Evolutionary conservation across 495 filamentous ascomycete genomes (phyloP), one percentile per base, ranked within the genome.

Genomic region (Penicillium daleae): DNA sequence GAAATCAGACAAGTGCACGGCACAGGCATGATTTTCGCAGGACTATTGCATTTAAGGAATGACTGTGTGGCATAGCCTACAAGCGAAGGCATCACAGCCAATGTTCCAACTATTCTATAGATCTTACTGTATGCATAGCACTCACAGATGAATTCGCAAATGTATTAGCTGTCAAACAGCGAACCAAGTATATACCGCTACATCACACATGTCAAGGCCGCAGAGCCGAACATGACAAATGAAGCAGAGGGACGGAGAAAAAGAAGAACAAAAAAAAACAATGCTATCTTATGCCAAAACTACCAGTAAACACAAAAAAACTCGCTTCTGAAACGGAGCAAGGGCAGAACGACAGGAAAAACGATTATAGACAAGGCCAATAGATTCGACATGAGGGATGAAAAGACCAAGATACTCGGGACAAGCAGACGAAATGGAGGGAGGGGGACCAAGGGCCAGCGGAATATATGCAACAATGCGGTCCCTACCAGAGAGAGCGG

Each of bases 261-360:
- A 29, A 8, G 24, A 40, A 49, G 57, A 46, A 50, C 37, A 60
- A 51, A 60, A 67, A 61, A 59, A 46, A 64, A 62, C 63, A 73
- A 73, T 73, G 70, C 70, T 73, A 67, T 73, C 70, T 73, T 73
- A 73, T 71, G 65, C 68, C 63, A 70, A 61, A 66, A 61, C 62
- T 39, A 39, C 63, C 68, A 55, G 57, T 52, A 64, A 59, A 58
- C 60, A 63, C 33, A 55, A 35, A 67, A 57, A 60, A 53, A 73
- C 63, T 67, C 70, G 70, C 70, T 73, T 73, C 70, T 66, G 59
- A 66, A 62, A 68, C 56, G 56, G 67, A 71, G 70, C 70, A 73
- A 71, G 70, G 55, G 63, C 59, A 64, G 15, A 62, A 66, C 40
- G 44, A 64, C 52, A 67, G 44, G 46, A 57, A 60, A n/a, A 39